Percentiles rank a stretch among this genome's conserved stretches.
phyloP scores from a whole-genome alignment of 1,139 yeast genomes.

The Candida anutae region DNA sequence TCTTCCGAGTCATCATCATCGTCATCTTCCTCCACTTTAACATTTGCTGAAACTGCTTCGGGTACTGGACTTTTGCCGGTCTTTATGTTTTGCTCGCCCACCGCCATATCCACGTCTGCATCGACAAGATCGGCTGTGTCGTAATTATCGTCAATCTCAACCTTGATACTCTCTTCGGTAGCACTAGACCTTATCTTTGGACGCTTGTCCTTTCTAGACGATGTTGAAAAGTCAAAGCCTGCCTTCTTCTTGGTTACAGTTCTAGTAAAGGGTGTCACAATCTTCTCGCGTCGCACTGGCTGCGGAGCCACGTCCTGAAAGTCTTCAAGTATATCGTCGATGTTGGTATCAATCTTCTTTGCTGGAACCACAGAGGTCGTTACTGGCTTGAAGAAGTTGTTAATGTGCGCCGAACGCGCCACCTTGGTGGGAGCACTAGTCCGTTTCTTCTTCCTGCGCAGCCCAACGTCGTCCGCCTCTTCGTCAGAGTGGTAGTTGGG shows the following conservation, averaged over 20 bases:
- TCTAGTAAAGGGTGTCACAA: conserved; percentile 4
- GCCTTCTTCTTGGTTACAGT: conserved; percentile 4
- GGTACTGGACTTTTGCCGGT: not conserved
- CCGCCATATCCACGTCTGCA: not conserved
- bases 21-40: conserved; percentile 2
- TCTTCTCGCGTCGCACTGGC: conserved; percentile 11
- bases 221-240: conserved; percentile 22
- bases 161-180: not conserved
- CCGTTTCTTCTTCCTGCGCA: conserved; percentile 20
- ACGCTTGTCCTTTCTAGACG: conserved; percentile 12
- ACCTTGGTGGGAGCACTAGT: conserved; percentile 34
- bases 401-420: conserved; percentile 43
- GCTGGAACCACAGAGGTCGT: conserved; percentile 22
- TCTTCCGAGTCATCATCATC: conserved; percentile 44
- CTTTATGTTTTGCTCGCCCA: not conserved
- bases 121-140: conserved; percentile 1
- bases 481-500: conserved; percentile 49
- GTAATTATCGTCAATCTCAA: not conserved
- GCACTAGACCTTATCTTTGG: conserved; percentile 8
- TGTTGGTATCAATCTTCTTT: conserved; percentile 26
- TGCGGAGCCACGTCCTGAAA: conserved; percentile 21
- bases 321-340: conserved; percentile 41
- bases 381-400: conserved; percentile 48
- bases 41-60: conserved; percentile 1
- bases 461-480: conserved; percentile 22